Base-by-base conservation (phyloP, 78 protist species). In the Speleostelium caveatum region DNA sequence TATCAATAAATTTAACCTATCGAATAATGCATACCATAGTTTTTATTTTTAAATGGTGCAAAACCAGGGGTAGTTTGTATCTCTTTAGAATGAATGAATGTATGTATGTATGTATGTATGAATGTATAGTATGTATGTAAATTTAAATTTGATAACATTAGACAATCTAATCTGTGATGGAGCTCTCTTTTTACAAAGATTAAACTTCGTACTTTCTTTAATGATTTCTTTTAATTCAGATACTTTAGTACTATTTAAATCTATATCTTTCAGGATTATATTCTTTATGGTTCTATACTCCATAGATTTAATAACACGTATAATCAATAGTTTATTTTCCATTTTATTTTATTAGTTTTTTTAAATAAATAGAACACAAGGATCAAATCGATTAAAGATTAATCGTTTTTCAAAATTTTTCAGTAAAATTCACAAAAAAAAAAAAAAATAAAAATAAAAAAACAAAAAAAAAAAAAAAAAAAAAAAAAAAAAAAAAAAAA, bases 251-350 rank as follows among this genome's bases (percentile, higher is more conserved):
- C n/a, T n/a, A 51, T 65, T 56, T 30, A 79, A 67, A 67, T 65
- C 78, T 2, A 65, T 38, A 33, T 55, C 88, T 24, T 56, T 71
- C 19, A 79, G 30, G 0, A 79, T 33, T 0, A 79, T 14, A 67
- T 79, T 79, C 68, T 79, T 79, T n/a, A 79, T 79, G 7, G 59
- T 79, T 79, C 88, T 67, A 28, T 79, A 79, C 39, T 79, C 88
- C 5, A 79, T n/a, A 67, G 88, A 79, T 39, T 56, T 79, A 5
- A 79, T 60, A 33, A 79, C 88, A 56, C 88, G 49, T 16, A 79
- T 26, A 16, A 72, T 79, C 10, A 79, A 21, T 33, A 79, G 24
- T 79, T 72, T 53, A 53, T 69, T 69, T 65, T 65, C 73, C 55
- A 49, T 49, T 49, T 49, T 49, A 49, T 49, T 49, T 49, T n/a